phyloP scores from a whole-genome alignment of 2,329 filamentous ascomycete species.

The Thielaviopsis punctulata region DNA sequence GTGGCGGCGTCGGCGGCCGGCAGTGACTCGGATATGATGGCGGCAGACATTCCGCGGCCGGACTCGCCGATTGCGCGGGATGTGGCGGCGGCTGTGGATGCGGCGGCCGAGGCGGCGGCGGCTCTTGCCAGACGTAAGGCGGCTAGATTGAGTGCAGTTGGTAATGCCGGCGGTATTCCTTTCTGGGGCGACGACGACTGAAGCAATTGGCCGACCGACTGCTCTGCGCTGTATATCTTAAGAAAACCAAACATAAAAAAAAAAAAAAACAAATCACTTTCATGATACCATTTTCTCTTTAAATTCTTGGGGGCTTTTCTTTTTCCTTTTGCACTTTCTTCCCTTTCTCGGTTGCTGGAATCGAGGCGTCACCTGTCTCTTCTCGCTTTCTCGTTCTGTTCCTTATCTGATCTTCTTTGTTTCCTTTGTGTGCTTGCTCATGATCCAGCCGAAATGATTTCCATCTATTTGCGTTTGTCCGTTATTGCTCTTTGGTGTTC shows the following conservation, averaged over 20 bases:
- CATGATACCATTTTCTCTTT: neutral
- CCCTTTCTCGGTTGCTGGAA: neutral
- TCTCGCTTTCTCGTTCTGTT: neutral
- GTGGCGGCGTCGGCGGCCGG: slow-evolving; percentile 1
- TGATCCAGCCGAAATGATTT: slow-evolving; percentile 1
- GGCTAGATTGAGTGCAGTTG: slow-evolving; percentile 26
- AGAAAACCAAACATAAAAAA: too few relatives aligned
- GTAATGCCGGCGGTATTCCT: slow-evolving; percentile 18
- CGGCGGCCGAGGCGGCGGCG: slow-evolving; percentile 14
- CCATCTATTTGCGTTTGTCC: neutral
- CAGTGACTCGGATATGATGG: slow-evolving; percentile 1
- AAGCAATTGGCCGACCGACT: neutral
- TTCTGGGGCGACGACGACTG: slow-evolving; percentile 27
- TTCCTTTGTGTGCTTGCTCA: neutral
- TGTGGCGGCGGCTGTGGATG: slow-evolving; percentile 14
- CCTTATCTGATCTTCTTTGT: neutral
- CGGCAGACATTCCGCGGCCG: slow-evolving; percentile 20
- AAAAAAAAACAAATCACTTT: neutral
- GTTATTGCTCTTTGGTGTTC: neutral
- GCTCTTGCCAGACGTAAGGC: slow-evolving; percentile 18
- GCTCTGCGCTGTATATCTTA: neutral
- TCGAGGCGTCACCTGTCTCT: neutral
- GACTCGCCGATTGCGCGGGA: slow-evolving; percentile 19
- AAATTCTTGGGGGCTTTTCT: slow-evolving; percentile 1
- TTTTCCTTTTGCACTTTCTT: neutral